These are phyloP conservation scores for Paracoccidioides brasiliensis DNA, from an alignment of 2,329 filamentous ascomycete species.

Conservation along the genomic window DNA sequence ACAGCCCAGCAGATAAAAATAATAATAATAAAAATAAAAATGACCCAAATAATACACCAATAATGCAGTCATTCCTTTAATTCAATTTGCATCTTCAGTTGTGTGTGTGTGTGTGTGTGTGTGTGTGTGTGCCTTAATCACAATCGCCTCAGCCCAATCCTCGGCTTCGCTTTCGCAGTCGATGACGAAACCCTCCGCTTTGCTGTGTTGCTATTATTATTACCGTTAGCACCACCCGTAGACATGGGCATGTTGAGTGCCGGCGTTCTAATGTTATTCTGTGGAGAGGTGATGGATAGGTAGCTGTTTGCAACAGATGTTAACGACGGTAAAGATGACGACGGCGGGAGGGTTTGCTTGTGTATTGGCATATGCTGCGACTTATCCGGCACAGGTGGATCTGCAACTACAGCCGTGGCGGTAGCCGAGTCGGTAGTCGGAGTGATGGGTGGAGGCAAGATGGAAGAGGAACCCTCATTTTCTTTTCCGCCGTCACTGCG, in stretches of 20 bases:
- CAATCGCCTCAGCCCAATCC: slow-evolving; percentile 24
- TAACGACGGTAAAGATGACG: neutral
- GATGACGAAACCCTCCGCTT: slow-evolving; percentile 15
- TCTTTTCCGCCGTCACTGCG: neutral
- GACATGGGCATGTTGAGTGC: neutral
- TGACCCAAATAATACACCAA: too few species aligned
- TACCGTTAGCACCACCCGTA: neutral
- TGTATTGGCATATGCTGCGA: neutral
- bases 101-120: too few species aligned
- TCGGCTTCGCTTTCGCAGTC: slow-evolving; percentile 20
- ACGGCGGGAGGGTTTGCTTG: neutral
- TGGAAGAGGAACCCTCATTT: neutral
- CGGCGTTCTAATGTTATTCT: neutral
- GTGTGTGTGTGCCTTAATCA: too few species aligned
- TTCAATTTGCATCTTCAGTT: neutral
- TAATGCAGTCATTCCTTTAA: neutral
- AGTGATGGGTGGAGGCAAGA: neutral
- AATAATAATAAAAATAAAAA: neutral
- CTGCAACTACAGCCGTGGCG: neutral
- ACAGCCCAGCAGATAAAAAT: neutral
- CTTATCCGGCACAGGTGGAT: neutral
- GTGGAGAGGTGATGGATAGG: neutral
- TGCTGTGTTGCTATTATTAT: neutral
- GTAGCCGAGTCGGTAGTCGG: neutral
- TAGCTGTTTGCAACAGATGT: neutral